Conservation (phyloP, 73 alveolate species). For the Blepharisma japonicum region DNA sequence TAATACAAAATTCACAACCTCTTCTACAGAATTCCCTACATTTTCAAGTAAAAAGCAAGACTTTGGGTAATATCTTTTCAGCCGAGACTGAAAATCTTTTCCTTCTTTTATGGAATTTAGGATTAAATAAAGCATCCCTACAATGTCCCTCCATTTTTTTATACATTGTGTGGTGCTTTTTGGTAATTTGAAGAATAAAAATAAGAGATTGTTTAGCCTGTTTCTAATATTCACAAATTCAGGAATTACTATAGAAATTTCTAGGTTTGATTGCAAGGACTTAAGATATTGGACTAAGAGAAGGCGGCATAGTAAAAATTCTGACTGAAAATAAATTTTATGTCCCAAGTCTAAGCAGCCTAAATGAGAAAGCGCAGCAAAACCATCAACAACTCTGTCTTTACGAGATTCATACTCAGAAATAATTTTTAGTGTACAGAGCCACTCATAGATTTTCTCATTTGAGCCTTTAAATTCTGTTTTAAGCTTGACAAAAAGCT, state of each 20-base stretch:
- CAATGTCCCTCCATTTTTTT: slow-evolving; percentile 3
- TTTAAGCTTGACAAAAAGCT: neutral
- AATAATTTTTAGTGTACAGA: neutral
- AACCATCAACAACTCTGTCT: neutral
- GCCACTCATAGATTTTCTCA: slow-evolving; percentile 4
- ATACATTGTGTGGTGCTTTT: neutral
- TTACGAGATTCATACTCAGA: neutral
- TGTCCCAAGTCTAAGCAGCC: neutral
- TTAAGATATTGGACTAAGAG: neutral
- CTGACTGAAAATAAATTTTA: neutral
- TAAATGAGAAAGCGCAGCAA: neutral
- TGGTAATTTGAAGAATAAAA: neutral
- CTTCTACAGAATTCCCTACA: neutral
- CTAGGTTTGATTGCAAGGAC: neutral
- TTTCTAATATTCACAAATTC: neutral
- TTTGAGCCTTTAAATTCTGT: neutral
- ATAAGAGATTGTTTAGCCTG: neutral
- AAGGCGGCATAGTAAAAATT: neutral
- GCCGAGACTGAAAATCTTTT: neutral
- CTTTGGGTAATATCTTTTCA: neutral
- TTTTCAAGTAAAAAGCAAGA: neutral
- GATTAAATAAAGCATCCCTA: neutral
- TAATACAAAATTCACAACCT: neutral
- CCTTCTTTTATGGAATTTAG: neutral
- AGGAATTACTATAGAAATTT: neutral